These are phyloP conservation scores for Penicillium angulare DNA, from an alignment of 495 filamentous ascomycete species.

Conservation along the genomic window DNA sequence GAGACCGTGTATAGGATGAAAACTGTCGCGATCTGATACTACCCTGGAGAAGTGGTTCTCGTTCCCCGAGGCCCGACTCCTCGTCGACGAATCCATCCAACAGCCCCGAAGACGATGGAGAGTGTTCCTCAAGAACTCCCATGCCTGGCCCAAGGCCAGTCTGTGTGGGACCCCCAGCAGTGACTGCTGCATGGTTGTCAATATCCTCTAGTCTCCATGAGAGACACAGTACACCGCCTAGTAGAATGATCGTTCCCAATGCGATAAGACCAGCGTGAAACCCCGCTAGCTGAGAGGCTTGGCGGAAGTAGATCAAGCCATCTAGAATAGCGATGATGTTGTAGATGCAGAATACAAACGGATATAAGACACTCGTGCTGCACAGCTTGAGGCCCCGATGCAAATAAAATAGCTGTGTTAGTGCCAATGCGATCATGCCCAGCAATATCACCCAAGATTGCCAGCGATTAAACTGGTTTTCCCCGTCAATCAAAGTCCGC, in stretches of 20 bases:
- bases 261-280: conserved; percentile 82
- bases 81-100: conserved; percentile 31
- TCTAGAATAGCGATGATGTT: conserved; percentile 99
- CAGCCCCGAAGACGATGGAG: conserved; percentile 19
- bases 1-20: conserved; percentile 25
- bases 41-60: conserved; percentile 36
- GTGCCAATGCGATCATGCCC: conserved; percentile 75
- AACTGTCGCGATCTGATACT: conserved; percentile 14
- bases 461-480: conserved; percentile 96
- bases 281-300: conserved; percentile 72
- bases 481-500: conserved; percentile 78
- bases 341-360: conserved; percentile 98
- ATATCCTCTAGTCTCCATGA: conserved; percentile 89
- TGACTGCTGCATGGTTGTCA: conserved; percentile 51
- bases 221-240: conserved; percentile 84
- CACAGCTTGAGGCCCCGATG: conserved; percentile 91
- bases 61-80: conserved; percentile 35
- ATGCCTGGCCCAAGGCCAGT: conserved; percentile 44
- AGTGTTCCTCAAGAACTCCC: conserved; percentile 41
- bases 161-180: conserved; percentile 37
- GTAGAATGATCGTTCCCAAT: conserved; percentile 80
- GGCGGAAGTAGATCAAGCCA: conserved; percentile 94
- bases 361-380: conserved; percentile 95
- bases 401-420: conserved; percentile 92
- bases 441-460: conserved; percentile 94